Evolutionary conservation across 805 yeast species (phyloP).

Genomic region (Metschnikowia baotianmanensis): DNA sequence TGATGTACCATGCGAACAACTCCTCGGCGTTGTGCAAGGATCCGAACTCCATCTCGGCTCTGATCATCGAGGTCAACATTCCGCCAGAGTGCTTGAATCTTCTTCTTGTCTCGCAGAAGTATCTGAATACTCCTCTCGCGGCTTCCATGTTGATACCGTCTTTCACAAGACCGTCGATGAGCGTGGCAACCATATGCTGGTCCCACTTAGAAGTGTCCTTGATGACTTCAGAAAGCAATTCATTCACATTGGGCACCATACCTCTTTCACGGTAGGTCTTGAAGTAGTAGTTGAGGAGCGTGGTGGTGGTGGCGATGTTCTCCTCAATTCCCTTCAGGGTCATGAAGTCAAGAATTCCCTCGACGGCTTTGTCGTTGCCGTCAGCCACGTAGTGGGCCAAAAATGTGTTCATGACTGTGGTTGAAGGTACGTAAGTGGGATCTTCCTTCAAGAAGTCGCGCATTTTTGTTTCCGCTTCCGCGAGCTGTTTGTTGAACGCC

Average conservation of each 20-base stretch:
- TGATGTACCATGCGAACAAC: conserved; percentile 34
- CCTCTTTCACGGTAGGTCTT: conserved; percentile 46
- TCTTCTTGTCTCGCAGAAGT: conserved; percentile 34
- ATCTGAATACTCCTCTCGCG: conserved; percentile 50
- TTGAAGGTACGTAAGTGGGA: conserved; percentile 41
- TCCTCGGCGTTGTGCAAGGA: conserved; percentile 29
- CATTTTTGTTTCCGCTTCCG: conserved; percentile 45
- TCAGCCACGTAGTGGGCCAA: conserved; percentile 40
- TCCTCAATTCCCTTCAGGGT: conserved; percentile 42
- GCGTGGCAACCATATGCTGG: conserved; percentile 46
- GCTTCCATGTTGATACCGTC: conserved; percentile 45
- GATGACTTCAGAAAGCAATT: conserved; percentile 42
- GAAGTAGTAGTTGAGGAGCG: conserved; percentile 53
- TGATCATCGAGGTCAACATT: conserved; percentile 46
- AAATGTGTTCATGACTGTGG: conserved; percentile 51
- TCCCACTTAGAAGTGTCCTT: conserved; percentile 34
- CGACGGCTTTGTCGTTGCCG: conserved; percentile 47
- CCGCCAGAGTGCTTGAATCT: conserved; percentile 25
- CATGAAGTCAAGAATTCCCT: conserved; percentile 48
- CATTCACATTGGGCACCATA: conserved; percentile 38
- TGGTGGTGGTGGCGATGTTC: conserved; percentile 62
- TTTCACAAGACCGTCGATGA: conserved; percentile 53
- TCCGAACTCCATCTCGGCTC: conserved; percentile 46
- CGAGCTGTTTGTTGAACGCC: conserved; percentile 35
- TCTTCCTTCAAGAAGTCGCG: conserved; percentile 33